phyloP scores from a whole-genome alignment of 2,329 filamentous ascomycete genomes.

The Graphiopsis chlorocephala region DNA sequence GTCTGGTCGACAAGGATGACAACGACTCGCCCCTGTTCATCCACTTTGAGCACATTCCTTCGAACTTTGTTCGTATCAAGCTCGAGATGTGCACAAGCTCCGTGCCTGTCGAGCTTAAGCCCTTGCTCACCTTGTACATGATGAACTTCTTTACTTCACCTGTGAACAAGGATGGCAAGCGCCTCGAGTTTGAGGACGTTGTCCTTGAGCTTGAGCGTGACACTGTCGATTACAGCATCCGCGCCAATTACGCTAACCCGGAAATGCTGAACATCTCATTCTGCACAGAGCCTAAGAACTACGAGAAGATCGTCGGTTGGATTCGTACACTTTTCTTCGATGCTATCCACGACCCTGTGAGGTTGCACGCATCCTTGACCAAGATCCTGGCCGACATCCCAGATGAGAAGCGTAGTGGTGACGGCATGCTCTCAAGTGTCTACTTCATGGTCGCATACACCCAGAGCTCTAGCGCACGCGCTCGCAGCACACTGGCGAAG shows the following conservation, averaged over 20 bases:
- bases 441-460: constrained; percentile 77
- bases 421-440: constrained; percentile 59
- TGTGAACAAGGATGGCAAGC: constrained; percentile 70
- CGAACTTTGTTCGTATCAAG: constrained; percentile 85
- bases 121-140: constrained; percentile 77
- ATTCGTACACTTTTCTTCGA: constrained; percentile 83
- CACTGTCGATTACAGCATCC: constrained; percentile 78
- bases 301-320: constrained; percentile 77
- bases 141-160: constrained; percentile 96
- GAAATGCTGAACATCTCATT: constrained; percentile 81
- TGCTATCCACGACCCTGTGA: constrained; percentile 75
- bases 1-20: constrained; percentile 68
- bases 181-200: constrained; percentile 84
- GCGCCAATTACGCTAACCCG: constrained; percentile 68
- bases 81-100: constrained; percentile 75
- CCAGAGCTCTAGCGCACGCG: constrained; percentile 71
- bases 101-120: constrained; percentile 78
- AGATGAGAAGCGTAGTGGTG: constrained; percentile 83
- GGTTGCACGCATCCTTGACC: constrained; percentile 61
- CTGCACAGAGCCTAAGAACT: constrained; percentile 85
- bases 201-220: constrained; percentile 88
- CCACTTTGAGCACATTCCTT: constrained; percentile 94
- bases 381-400: constrained; percentile 91
- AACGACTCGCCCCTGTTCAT: constrained; percentile 68
- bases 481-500: constrained; percentile 79